Percentiles rank a stretch among this genome's conserved stretches.
phyloP scores from a whole-genome alignment of 2,329 filamentous ascomycete species.

The Stylonectria norvegica region DNA sequence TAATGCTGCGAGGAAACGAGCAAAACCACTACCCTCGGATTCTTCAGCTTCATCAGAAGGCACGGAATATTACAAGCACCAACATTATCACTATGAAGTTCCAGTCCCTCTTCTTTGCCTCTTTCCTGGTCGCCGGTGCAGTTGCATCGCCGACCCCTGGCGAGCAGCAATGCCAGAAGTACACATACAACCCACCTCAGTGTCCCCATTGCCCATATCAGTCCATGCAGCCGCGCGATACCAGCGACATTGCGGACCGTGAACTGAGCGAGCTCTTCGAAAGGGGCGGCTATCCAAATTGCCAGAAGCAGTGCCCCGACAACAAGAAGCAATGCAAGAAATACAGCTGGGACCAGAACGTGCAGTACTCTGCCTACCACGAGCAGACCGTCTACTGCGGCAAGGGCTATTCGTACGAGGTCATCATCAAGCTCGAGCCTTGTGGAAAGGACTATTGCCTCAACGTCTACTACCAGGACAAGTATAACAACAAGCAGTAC shows the following conservation, averaged over 20 bases:
- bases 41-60: no score
- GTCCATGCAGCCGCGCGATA: slow-evolving; percentile 8
- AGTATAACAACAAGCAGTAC: slow-evolving; percentile 2
- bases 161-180: slow-evolving; percentile 10
- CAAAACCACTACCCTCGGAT: no score
- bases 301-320: slow-evolving; percentile 18
- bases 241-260: neutral
- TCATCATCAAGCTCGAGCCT: slow-evolving; percentile 10
- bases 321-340: slow-evolving; percentile 17
- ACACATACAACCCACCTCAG: slow-evolving; percentile 10
- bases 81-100: no score
- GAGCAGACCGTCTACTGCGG: slow-evolving; percentile 9
- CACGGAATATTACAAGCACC: no score
- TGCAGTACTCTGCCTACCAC: slow-evolving; percentile 9
- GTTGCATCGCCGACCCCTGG: neutral
- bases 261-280: neutral
- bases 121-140: neutral
- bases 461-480: slow-evolving; percentile 7
- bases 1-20: no score
- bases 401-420: slow-evolving; percentile 15
- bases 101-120: neutral
- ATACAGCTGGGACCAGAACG: slow-evolving; percentile 11
- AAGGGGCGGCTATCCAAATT: neutral
- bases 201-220: slow-evolving; percentile 12
- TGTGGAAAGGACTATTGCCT: slow-evolving; percentile 4